Evolutionary conservation across 1,139 yeast genomes (phyloP), one percentile per base, ranked within the genome.

Genomic region (Hansenula sp.): DNA sequence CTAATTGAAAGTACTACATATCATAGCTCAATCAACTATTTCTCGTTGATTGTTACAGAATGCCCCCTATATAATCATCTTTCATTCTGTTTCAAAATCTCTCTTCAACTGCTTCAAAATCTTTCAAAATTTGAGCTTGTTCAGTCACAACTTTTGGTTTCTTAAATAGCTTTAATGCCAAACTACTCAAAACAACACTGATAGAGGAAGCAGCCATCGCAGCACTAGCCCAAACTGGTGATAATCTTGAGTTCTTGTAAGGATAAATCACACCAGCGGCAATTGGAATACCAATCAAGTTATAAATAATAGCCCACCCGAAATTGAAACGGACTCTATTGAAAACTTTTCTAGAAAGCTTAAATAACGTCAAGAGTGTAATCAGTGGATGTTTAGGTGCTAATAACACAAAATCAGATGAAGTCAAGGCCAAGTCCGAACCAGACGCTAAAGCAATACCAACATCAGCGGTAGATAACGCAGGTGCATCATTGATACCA

Each of bases 181-280:
- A 68, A 59, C 82, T 76, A 54, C 83, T 77, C 44, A 71, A 56
- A 2, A 79, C 78, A 44, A 79, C 84, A 57, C 81, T 75, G 13
- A 79, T 66, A 9, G 82, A 76, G 15, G 81, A 75, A n/a, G 73
- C 69, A 0, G 84, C 84, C 84, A 79, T 79, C 1, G 84, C 84
- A 12, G 80, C 80, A 66, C 81, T 75, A 4, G 84, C 82, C 84
- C 85, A 79, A 9, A 77, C 81, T 0, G 85, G 85, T 40, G 73
- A 72, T 46, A 79, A 62, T 45, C 83, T 60, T 9, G 78, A 68
- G 50, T 77, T 74, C 7, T 72, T 56, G 45, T 74, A 72, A 0
- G 83, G 84, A 53, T 77, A 78, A 21, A 79, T 74, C 4, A 77
- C 83, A 8, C 85, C 84, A 15, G 84, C 84, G 3, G 85, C 83